Conservation (phyloP, 75 land plant genomes). For the Selaginella moellendorffii region DNA sequence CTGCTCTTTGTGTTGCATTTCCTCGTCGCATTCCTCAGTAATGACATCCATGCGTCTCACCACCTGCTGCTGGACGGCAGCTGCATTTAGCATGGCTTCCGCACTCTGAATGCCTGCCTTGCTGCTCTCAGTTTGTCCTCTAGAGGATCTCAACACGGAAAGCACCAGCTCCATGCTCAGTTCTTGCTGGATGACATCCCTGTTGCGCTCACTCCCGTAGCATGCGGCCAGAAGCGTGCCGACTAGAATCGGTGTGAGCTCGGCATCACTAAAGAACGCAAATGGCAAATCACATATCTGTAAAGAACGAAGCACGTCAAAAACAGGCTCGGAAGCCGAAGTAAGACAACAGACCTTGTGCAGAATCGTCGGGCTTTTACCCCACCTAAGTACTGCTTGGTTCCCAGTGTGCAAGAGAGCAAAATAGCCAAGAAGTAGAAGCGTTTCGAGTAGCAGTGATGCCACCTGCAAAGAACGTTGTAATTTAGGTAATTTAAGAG, state of each 20-base stretch:
- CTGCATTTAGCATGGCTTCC: conserved; percentile 8
- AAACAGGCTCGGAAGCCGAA: neutral
- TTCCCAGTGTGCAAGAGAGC: conserved; percentile 67
- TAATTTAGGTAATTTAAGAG: too few relatives aligned
- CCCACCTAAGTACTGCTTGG: conserved; percentile 91
- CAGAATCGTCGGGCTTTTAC: conserved; percentile 81
- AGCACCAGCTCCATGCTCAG: conserved; percentile 83
- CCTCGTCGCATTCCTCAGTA: conserved; percentile 11
- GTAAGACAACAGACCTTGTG: conserved; percentile 46
- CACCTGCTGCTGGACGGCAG: conserved; percentile 2
- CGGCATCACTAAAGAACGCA: conserved; percentile 85
- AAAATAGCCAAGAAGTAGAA: conserved; percentile 67
- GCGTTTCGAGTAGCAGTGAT: conserved; percentile 58
- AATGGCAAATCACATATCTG: conserved; percentile 95
- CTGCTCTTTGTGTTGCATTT: conserved; percentile 18
- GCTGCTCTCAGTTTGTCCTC: conserved; percentile 1
- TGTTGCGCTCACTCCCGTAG: conserved; percentile 82
- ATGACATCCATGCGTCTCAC: conserved; percentile 15
- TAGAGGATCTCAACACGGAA: conserved; percentile 37
- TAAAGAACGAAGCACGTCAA: conserved; percentile 2
- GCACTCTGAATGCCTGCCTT: neutral
- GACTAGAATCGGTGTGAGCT: conserved; percentile 61
- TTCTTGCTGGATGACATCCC: conserved; percentile 70
- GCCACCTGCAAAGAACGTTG: conserved; percentile 74
- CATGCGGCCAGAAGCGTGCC: conserved; percentile 73